These are phyloP conservation scores for Pyrus betulifolia DNA, from an alignment of 306 rosid species.

Conservation along the genomic window DNA sequence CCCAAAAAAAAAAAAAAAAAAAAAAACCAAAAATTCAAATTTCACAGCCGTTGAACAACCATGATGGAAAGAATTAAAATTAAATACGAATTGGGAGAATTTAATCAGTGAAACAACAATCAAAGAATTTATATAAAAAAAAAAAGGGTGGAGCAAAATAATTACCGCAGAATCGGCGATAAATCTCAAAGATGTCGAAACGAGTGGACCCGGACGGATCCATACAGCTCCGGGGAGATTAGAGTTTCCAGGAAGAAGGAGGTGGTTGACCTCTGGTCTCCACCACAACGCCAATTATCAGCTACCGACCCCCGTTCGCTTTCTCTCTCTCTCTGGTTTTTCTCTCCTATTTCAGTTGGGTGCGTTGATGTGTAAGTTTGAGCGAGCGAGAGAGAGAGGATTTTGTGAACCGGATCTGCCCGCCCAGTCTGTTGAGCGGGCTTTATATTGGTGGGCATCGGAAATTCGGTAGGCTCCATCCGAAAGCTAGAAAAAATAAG, in stretches of 20 bases:
- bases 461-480: too few species aligned
- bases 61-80: neutral
- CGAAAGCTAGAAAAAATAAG: too few species aligned
- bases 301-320: neutral
- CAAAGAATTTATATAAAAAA: neutral
- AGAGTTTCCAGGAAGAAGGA: neutral
- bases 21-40: neutral
- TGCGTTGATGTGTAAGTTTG: neutral
- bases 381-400: neutral
- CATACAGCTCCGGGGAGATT: conserved; percentile 28
- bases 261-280: neutral
- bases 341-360: neutral
- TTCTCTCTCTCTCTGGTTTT: neutral
- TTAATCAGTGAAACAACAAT: neutral
- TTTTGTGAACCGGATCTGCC: neutral
- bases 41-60: neutral
- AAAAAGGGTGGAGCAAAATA: neutral
- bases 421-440: neutral
- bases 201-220: conserved; percentile 37
- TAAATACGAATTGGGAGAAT: neutral
- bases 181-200: conserved; percentile 58
- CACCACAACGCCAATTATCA: neutral
- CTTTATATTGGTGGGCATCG: neutral
- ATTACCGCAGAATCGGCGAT: conserved; percentile 65
- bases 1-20: too few species aligned